Evolutionary conservation across 352 stramenopile genomes (phyloP).

Genomic region (Albugo laibachii): DNA sequence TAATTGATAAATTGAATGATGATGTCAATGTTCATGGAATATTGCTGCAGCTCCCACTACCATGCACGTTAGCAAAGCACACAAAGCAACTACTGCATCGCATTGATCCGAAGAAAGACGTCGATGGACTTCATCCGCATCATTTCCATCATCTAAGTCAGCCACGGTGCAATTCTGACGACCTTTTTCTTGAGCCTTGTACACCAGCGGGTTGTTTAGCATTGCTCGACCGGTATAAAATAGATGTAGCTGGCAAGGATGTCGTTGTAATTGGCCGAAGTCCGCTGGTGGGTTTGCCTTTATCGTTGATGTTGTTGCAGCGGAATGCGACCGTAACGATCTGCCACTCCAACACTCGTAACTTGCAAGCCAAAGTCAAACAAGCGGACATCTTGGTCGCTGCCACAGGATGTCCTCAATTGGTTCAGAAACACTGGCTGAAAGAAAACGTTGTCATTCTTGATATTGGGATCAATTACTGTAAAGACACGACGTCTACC

Average conservation of each 20-base stretch:
- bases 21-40: conserved; percentile 70
- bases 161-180: conserved; percentile 71
- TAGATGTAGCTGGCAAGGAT: conserved; percentile 84
- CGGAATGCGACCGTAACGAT: conserved; percentile 95
- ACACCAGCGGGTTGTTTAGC: conserved; percentile 96
- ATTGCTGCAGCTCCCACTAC: conserved; percentile 89
- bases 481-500: conserved; percentile 61
- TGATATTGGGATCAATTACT: conserved; percentile 98
- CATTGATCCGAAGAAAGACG: conserved; percentile 92
- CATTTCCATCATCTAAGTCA: conserved; percentile 79
- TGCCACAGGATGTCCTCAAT: conserved; percentile 83
- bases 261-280: conserved; percentile 93
- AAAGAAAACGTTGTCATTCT: conserved; percentile 94
- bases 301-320: conserved; percentile 90
- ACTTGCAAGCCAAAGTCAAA: conserved; percentile 55
- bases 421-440: conserved; percentile 92
- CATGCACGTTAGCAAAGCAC: conserved; percentile 80
- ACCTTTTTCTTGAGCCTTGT: conserved; percentile 85
- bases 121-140: conserved; percentile 95
- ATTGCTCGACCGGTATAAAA: conserved; percentile 79
- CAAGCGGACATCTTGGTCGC: conserved; percentile 94
- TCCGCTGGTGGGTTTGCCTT: conserved; percentile 95
- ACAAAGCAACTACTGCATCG: conserved; percentile 65
- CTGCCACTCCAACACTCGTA: conserved; percentile 88
- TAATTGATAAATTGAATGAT: conserved; percentile 53